Evolutionary conservation across 148 eudicot species (phyloP).

Genomic region (Rhododendron simsii): DNA sequence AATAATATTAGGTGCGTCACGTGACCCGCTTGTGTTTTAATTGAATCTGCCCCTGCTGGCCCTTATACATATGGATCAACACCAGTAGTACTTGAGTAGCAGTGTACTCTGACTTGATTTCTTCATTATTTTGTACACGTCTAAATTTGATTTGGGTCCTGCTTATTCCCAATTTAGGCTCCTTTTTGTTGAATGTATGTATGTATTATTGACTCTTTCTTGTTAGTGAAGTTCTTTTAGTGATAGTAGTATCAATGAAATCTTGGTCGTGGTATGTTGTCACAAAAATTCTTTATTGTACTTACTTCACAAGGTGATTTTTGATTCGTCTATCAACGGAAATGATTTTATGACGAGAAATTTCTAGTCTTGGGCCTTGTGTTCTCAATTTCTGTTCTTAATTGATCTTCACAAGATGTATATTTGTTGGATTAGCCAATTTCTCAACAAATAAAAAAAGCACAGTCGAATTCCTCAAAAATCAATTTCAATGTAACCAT

Average conservation of each 20-base stretch:
- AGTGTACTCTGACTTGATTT: slow-evolving; percentile 13
- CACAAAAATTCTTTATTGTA: neutral
- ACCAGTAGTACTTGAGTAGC: neutral
- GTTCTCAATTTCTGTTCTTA: too few relatives aligned
- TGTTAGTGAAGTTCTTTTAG: neutral
- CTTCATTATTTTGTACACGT: slow-evolving; percentile 18
- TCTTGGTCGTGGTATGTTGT: neutral
- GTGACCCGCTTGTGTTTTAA: too few relatives aligned
- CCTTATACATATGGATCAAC: neutral
- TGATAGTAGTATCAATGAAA: neutral
- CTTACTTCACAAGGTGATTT: neutral
- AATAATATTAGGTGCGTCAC: too few relatives aligned
- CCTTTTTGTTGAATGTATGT: neutral
- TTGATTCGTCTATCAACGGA: neutral
- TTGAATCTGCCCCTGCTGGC: too few relatives aligned
- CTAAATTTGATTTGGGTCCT: neutral
- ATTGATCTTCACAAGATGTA: too few relatives aligned
- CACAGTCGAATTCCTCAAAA: too few relatives aligned
- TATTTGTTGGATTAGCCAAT: too few relatives aligned
- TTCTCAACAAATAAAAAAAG: too few relatives aligned
- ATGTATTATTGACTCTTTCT: slow-evolving; percentile 1
- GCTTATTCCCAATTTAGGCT: slow-evolving; percentile 1
- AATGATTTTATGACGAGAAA: neutral
- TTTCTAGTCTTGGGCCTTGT: neutral
- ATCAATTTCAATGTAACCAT: too few relatives aligned